Conservation (phyloP, 1,284 basidiomycete species). For the Tilletia indica region DNA sequence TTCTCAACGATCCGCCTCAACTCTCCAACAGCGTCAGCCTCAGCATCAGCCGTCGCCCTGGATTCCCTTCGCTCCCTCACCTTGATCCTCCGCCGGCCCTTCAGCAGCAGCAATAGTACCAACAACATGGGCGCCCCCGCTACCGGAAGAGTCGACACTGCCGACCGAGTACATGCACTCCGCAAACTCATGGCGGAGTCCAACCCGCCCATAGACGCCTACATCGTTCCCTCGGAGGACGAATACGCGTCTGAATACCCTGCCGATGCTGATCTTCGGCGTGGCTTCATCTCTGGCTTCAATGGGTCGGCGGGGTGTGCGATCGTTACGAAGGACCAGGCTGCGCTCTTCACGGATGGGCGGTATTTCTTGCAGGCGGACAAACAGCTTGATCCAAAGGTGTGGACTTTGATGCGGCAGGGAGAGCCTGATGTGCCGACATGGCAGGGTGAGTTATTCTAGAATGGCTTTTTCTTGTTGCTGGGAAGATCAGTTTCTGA, state of each 20-base stretch:
- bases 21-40: neutral
- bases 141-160: slow-evolving; percentile 47
- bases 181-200: slow-evolving; percentile 41
- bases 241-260: slow-evolving; percentile 83
- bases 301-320: slow-evolving; percentile 81
- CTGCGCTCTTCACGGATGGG: slow-evolving; percentile 82
- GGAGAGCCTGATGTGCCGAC: slow-evolving; percentile 74
- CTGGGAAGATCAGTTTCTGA: slow-evolving; percentile 4
- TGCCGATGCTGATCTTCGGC: slow-evolving; percentile 66
- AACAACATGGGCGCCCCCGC: slow-evolving; percentile 47
- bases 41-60: neutral
- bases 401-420: slow-evolving; percentile 91
- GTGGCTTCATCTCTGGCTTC: slow-evolving; percentile 87
- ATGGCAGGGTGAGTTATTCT: slow-evolving; percentile 66
- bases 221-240: slow-evolving; percentile 56
- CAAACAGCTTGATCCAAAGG: slow-evolving; percentile 75
- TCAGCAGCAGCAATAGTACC: slow-evolving; percentile 2
- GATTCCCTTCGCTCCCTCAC: slow-evolving; percentile 10
- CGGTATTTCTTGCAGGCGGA: slow-evolving; percentile 89
- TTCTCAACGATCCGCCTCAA: too few relatives aligned
- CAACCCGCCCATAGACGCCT: slow-evolving; percentile 35
- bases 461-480: neutral
- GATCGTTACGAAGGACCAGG: slow-evolving; percentile 42
- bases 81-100: neutral
- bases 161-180: slow-evolving; percentile 38